Base-by-base conservation (phyloP, 164 flowering plant genomes). In the Chloranthus sessilifolius region DNA sequence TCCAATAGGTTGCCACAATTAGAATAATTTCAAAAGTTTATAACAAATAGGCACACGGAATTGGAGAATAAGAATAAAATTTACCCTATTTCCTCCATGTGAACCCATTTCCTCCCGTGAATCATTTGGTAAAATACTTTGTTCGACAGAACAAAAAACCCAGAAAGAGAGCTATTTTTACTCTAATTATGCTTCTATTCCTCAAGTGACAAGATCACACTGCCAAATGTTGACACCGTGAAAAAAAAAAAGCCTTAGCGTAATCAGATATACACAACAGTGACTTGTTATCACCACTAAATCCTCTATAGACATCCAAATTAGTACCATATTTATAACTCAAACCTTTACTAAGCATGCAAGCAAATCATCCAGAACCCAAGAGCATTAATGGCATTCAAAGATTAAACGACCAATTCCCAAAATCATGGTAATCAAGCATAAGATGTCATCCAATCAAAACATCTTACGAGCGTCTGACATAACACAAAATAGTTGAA, bases 1-100 rank as follows among this genome's bases (percentile, higher is more conserved):
- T 84, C 81, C 81, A 82, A 76, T 75, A 78, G 64, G 71, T 70
- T 64, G 67, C 62, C 15, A 63, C 39, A 14, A 71, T 80, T 71
- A 74, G 74, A 63, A 74, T 21, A 37, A 52, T 59, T 67, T 29
- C 53, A 52, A 20, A 43, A 24, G 36, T n/a, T n/a, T 27, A 50
- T 26, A 50, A 61, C 23, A 9, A 48, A 56, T 28, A 62, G 34
- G 48, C 53, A 64, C 20, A 41, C 47, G 49, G 39, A 17, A 46
- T 25, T 24, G 21, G 11, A 46, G 34, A 38, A 45, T n/a, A 51
- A 53, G 48, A 53, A 48, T 29, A 59, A 62, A 46, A 47, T 49
- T 42, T 50, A 61, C 47, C 56, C 53, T 56, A 47, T 53, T 35
- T 58, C 14, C 39, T 24, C 16, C 53, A 37, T 29, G 29, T 40